Evolutionary conservation across 805 yeast genomes (phyloP), one percentile per base, ranked within the genome.

Genomic region (Tetrapisispora fleetii): DNA sequence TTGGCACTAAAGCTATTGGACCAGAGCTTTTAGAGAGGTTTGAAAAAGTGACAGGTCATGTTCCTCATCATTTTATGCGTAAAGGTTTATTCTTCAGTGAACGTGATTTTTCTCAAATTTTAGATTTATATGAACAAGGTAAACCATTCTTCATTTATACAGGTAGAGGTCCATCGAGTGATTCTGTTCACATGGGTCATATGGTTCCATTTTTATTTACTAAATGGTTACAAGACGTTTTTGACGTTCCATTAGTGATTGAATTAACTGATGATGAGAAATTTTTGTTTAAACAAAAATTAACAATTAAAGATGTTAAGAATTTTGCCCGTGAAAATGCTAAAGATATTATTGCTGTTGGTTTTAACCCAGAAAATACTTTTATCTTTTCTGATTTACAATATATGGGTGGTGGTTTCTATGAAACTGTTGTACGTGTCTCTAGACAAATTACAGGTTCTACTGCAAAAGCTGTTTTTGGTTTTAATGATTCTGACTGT

Each of bases 221-320:
- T 49, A 89, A 90, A 68, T 93, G 98, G 98, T 76, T 93, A 59
- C 99, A 93, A 68, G 97, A 91, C 42, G 98, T 91, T 2, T 93
- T 93, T 65, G 98, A 93, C 64, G 96, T 80, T 50, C 98, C 99
- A 19, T 75, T 93, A 54, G 95, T 93, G 37, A 81, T 93, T 57
- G 97, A 93, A 68, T 71, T 88, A 69, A 90, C 97, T 3, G 99
- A 93, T 66, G 99, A 93, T 67, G 99, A 93, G 68, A 93, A 93
- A 72, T 93, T 93, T 67, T 69, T 93, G 59, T 93, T 93, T 77
- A 93, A 93, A 70, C 96, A 77, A 56, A 83, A 86, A 62, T 77
- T 93, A 59, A 85, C 91, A 22, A 85, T 93, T 52, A 86, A 83
- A 33, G 95, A 91, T 60, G 96, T 91, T 55, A 85, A 86, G 68